Conservation (phyloP, 257 asterid species). For the Primulina tabacum region DNA sequence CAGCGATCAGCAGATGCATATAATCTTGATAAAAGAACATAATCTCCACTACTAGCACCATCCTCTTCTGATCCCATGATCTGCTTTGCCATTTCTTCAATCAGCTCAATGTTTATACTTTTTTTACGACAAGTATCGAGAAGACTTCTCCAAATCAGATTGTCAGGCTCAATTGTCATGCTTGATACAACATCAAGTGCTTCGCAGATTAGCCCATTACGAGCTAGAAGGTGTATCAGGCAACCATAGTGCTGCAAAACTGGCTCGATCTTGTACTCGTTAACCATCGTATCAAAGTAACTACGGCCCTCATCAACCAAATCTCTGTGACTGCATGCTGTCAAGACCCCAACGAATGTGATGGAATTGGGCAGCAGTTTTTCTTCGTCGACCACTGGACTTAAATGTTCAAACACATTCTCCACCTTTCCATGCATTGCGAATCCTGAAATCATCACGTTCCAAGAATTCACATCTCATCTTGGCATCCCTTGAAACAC, state of each 20-base stretch:
- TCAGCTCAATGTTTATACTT: slow-evolving; percentile 41
- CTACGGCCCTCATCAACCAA: slow-evolving; percentile 53
- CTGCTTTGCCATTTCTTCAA: slow-evolving; percentile 55
- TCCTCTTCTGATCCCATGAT: slow-evolving; percentile 39
- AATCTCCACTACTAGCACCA: slow-evolving; percentile 44
- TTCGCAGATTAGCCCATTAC: slow-evolving; percentile 50
- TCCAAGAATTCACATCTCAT: slow-evolving; percentile 73
- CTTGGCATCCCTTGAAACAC: slow-evolving; percentile 52
- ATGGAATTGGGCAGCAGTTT: slow-evolving; percentile 54
- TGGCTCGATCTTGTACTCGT: slow-evolving; percentile 44
- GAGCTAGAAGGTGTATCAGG: slow-evolving; percentile 65
- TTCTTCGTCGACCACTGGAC: slow-evolving; percentile 46
- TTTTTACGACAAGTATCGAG: slow-evolving; percentile 62
- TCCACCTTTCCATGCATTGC: slow-evolving; percentile 66
- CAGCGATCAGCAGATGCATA: slow-evolving; percentile 64
- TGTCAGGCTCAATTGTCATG: slow-evolving; percentile 79
- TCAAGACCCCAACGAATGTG: slow-evolving; percentile 65
- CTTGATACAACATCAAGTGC: slow-evolving; percentile 55
- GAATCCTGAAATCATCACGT: slow-evolving; percentile 56
- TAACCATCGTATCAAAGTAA: slow-evolving; percentile 52
- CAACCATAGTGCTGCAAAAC: slow-evolving; percentile 86
- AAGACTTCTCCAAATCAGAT: slow-evolving; percentile 76
- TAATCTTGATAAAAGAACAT: slow-evolving; percentile 64
- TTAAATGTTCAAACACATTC: slow-evolving; percentile 41
- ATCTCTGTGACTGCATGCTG: slow-evolving; percentile 73